Evolutionary conservation across 2,329 filamentous ascomycete genomes (phyloP).

Genomic region (Phoma herbarum): DNA sequence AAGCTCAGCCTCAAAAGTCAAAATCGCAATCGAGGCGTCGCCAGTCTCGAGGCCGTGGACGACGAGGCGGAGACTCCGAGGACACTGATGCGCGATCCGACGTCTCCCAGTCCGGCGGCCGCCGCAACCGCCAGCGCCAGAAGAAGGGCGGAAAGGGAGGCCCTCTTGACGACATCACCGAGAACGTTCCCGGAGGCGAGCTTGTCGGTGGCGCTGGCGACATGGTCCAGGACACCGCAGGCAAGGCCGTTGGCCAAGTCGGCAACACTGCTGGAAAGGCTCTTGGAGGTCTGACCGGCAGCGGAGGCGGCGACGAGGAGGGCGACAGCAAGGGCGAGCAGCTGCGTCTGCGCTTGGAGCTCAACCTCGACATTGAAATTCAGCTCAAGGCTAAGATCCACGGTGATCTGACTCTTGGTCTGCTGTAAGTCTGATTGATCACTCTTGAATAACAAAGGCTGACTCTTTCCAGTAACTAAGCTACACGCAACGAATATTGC

Average conservation of each 20-base stretch:
- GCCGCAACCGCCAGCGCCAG: conserved; percentile 63
- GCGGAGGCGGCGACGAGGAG: conserved; percentile 45
- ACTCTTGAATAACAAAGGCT: conserved; percentile 17
- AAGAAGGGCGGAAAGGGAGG: conserved; percentile 60
- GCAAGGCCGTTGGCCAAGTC: conserved; percentile 60
- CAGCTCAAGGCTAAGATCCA: conserved; percentile 72
- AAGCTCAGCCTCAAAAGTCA: conserved; percentile 51
- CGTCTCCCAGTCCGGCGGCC: conserved; percentile 62
- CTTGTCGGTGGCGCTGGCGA: conserved; percentile 62
- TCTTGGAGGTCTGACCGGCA: conserved; percentile 59
- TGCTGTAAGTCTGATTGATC: conserved; percentile 54
- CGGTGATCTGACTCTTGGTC: conserved; percentile 67
- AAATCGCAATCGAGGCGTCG: conserved; percentile 58
- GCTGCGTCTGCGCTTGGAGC: conserved; percentile 65
- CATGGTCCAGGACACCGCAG: conserved; percentile 65
- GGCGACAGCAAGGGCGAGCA: conserved; percentile 56
- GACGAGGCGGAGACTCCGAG: conserved; percentile 58
- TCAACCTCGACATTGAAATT: conserved; percentile 70
- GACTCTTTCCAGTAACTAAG: conserved; percentile 44
- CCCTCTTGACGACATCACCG: conserved; percentile 65
- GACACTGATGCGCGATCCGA: conserved; percentile 65
- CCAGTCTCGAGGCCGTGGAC: conserved; percentile 60
- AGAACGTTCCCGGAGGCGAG: conserved; percentile 62
- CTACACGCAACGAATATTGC: conserved; percentile 22
- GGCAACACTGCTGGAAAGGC: conserved; percentile 55